phyloP scores from a whole-genome alignment of 371 early-diverging fungal genomes.

The Mortierella sp. region DNA sequence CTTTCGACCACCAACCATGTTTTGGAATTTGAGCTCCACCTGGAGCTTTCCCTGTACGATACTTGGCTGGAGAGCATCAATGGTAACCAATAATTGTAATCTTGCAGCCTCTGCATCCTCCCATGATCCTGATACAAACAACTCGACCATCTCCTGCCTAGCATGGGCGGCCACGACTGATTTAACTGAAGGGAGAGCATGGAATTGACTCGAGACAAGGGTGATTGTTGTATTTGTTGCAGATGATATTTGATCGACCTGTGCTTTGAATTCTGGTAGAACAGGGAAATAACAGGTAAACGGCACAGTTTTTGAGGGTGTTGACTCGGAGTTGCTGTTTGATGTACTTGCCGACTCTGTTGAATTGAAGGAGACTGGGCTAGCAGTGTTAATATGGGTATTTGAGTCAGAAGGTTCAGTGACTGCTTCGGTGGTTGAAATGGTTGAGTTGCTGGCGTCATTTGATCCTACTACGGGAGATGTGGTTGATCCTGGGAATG shows the following conservation, averaged over 20 bases:
- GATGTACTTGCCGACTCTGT: background rate
- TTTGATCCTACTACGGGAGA: slow-evolving; percentile 6
- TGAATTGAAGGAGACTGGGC: slow-evolving; percentile 10
- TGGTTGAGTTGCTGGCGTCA: background rate
- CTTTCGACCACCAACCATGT: slow-evolving; percentile 79
- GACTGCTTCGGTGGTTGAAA: background rate
- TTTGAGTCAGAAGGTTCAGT: background rate
- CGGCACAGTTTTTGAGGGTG: slow-evolving; percentile 1
- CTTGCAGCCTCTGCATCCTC: slow-evolving; percentile 53
- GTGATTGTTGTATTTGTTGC: slow-evolving; percentile 44
- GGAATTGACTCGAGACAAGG: slow-evolving; percentile 47
- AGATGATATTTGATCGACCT: slow-evolving; percentile 44
- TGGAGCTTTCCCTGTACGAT: slow-evolving; percentile 50
- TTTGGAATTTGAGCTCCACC: slow-evolving; percentile 63
- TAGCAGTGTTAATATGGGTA: slow-evolving; percentile 11
- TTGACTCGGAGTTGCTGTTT: background rate
- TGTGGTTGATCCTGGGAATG: slow-evolving; percentile 17
- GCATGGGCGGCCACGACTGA: slow-evolving; percentile 41
- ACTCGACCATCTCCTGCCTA: slow-evolving; percentile 47
- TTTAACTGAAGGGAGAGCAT: slow-evolving; percentile 41
- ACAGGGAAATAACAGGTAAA: slow-evolving; percentile 39
- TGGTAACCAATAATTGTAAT: slow-evolving; percentile 30
- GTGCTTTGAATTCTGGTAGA: slow-evolving; percentile 40
- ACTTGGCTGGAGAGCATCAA: slow-evolving; percentile 56
- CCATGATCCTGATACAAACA: slow-evolving; percentile 49